Evolutionary conservation across 352 stramenopile species (phyloP).

Genomic region (Phytopythium montanum): DNA sequence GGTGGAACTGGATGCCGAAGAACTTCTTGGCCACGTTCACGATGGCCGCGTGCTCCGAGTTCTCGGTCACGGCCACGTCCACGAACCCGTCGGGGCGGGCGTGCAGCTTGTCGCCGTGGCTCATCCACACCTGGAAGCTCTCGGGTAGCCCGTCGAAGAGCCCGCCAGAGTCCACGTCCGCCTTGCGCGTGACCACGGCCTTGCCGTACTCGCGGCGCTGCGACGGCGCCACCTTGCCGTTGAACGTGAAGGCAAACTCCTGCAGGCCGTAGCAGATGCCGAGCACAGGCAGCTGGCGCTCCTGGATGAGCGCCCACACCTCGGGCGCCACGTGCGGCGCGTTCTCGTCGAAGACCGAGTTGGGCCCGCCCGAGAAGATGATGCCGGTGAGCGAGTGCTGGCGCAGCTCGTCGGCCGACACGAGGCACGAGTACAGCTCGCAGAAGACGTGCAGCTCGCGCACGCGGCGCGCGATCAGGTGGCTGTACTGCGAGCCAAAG

Average conservation of each 20-base stretch:
- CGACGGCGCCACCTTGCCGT: constrained; percentile 91
- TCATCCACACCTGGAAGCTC: constrained; percentile 99
- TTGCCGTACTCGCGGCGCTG: constrained; percentile 98
- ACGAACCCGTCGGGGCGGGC: constrained; percentile 92
- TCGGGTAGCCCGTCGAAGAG: constrained; percentile 91
- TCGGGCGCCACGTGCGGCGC: constrained; percentile 92
- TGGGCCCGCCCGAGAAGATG: constrained; percentile 97
- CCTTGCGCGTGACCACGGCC: constrained; percentile 86
- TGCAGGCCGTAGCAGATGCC: constrained; percentile 98
- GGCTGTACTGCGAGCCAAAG: constrained; percentile 99
- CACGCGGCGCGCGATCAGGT: constrained; percentile 98
- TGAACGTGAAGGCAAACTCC: constrained; percentile 95
- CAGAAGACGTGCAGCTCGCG: constrained; percentile 98
- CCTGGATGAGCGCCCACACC: constrained; percentile 97
- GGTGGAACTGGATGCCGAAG: constrained; percentile 98
- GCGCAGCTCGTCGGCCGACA: constrained; percentile 89
- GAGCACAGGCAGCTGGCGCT: constrained; percentile 95
- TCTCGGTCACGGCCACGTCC: constrained; percentile 84
- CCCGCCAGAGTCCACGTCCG: constrained; percentile 42
- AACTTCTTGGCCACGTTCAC: constrained; percentile 93
- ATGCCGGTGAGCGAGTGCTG: constrained; percentile 95
- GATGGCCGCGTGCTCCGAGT: constrained; percentile 94
- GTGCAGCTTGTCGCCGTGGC: constrained; percentile 98
- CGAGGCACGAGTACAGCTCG: constrained; percentile 98
- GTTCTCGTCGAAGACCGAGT: constrained; percentile 95